Evolutionary conservation across 1,284 basidiomycete species (phyloP).

Genomic region (Trametes pubescens): DNA sequence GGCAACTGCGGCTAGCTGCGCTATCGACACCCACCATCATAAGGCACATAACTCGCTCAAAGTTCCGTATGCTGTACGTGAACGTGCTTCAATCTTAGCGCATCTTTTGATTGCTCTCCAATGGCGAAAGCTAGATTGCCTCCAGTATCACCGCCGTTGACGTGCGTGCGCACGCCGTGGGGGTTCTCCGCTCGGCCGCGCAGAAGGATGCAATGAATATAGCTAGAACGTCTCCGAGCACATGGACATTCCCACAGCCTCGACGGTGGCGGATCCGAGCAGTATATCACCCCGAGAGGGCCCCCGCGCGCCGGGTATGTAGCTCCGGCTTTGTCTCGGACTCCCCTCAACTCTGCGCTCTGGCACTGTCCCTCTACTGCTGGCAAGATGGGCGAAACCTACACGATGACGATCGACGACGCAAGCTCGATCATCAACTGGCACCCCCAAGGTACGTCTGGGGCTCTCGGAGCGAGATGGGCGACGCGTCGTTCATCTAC

Average conservation of each 20-base stretch:
- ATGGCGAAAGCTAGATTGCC: background rate
- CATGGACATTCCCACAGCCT: background rate
- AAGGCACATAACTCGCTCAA: background rate
- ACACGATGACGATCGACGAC: constrained; percentile 38
- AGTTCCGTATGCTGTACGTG: background rate
- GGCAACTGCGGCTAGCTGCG: background rate
- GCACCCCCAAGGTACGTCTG: constrained; percentile 34
- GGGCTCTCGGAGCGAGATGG: too few relatives aligned
- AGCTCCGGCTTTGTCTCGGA: too few relatives aligned
- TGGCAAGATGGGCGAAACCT: constrained; percentile 11
- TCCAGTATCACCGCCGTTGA: background rate
- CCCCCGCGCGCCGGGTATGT: background rate
- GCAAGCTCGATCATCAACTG: constrained; percentile 36
- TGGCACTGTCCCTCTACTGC: background rate
- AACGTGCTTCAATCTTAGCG: background rate
- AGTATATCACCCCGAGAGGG: background rate
- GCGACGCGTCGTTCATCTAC: too few relatives aligned
- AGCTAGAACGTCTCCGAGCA: background rate
- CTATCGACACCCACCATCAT: background rate
- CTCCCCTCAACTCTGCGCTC: background rate
- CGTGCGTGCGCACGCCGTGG: background rate
- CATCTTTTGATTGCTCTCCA: background rate
- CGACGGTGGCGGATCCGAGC: background rate
- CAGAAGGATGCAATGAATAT: background rate
- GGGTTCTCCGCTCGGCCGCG: background rate